Base-by-base conservation (phyloP, 306 rosid genomes). In the Morella rubra region DNA sequence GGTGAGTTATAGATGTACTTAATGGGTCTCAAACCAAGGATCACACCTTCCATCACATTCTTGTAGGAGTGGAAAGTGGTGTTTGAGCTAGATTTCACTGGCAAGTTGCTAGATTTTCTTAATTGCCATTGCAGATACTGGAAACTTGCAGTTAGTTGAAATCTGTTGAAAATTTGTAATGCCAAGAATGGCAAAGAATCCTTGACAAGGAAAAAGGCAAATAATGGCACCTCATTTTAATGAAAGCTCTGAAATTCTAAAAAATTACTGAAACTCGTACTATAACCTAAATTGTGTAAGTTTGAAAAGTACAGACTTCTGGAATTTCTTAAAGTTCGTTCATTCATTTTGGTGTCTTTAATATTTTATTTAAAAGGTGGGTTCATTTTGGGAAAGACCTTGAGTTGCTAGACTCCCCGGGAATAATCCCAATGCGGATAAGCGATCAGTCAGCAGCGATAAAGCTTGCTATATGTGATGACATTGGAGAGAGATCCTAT, bases 381-480 rank as follows among this genome's bases (percentile, higher is more conserved):
- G 88, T 95, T 71, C 96, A 87, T 71, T 95, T 95, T 71, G 97
- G 98, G 72, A 89, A 87, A 66, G 98, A 92, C 83, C 95, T 94
- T 78, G 96, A 90, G 67, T 85, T 92, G 86, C 89, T 94, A 42
- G 98, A 94, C 79, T 94, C 98, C 82, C 96, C 98, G 54, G 97
- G 98, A 69, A 89, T 92, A 65, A 82, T 94, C 52, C 98, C 96
- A 12, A 92, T 94, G 98, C 88, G 98, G 84, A 89, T 94, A 71
- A 92, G 92, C 66, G 97, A 94, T 83, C 98, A 92, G 84, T 73
- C 96, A n/a, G 87, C 98, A 18, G 98, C 98, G 76, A 88, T 95
- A 81, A 92, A 95, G 90, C 97, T 95, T 3, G 97, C 98, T 47
- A 92, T 95, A 71, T 95, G 98, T 79, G 98, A 95, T 60, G 98